Base-by-base conservation (phyloP, 352 stramenopile genomes). In the Phytophthora lateralis region DNA sequence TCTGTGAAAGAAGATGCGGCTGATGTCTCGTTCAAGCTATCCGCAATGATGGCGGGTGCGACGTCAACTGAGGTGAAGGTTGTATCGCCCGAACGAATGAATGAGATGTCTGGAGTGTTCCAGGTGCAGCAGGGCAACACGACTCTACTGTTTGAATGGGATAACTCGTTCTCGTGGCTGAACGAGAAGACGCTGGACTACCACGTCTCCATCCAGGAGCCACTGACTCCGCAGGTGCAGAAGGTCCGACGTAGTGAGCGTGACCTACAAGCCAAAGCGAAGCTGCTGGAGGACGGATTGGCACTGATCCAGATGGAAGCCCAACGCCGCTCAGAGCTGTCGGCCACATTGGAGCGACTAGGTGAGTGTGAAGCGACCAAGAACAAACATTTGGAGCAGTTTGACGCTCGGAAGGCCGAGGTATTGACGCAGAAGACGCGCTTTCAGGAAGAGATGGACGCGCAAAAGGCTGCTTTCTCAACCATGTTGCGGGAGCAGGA, bases 161-260 rank as follows among this genome's bases (percentile, higher is more conserved):
- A 95, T 59, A 95, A 95, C 47, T 71, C 80, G 30, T 95, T 93
- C 50, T 92, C 83, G 20, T 95, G 85, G 85, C 69, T 95, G 1
- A 90, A 91, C 41, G 82, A 88, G 49, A 95, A 95, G 63, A 95
- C 85, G 1, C 52, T 95, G 35, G 85, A 93, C 56, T 93, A 95
- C 60, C 85, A 93, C 18, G 85, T 95, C 26, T 88, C 80, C 5
- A 71, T 95, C 3, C 71, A 89, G 11, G 76, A 91, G 45, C 85
- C 73, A 9, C 50, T 92, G 29, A 73, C 73, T 6, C 50, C 48
- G 2, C 61, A 73, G 32, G 73, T 76, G 42, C 52, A 85, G 52
- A 45, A 72, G 12, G 44, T 79, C 6, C 71, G 75, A n/a, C 57
- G 53, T 6, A 63, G 73, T 21, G 65, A 77, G 53, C 69, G 66